phyloP scores from a whole-genome alignment of 345 rosid species.

The Lepidium didymum region DNA sequence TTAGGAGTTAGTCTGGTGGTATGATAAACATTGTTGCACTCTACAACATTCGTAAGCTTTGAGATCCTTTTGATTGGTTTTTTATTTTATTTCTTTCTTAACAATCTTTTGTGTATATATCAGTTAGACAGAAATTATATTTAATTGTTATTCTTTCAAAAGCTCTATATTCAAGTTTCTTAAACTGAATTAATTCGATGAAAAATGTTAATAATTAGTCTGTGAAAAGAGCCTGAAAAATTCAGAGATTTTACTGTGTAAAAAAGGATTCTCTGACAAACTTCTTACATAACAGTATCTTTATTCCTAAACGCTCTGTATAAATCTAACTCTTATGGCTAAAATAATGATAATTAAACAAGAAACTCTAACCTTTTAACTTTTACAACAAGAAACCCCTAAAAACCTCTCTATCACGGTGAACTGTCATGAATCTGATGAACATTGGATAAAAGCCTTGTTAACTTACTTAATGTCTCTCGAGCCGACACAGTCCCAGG shows the following conservation, averaged over 20 bases:
- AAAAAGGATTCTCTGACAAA: conserved; percentile 11
- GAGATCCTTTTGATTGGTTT: background rate
- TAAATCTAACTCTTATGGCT: conserved; percentile 20
- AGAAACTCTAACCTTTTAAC: conserved; percentile 23
- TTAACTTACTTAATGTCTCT: conserved; percentile 78
- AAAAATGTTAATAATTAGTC: background rate
- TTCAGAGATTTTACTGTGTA: conserved; percentile 10
- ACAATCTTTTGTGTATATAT: conserved; percentile 13
- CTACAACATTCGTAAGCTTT: conserved; percentile 2
- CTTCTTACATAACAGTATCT: conserved; percentile 10
- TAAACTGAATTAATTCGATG: background rate
- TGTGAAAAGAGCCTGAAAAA: background rate
- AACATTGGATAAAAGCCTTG: conserved; percentile 67
- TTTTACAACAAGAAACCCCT: conserved; percentile 29
- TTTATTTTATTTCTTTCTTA: background rate
- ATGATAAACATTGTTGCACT: conserved; percentile 5
- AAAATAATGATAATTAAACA: conserved; percentile 8
- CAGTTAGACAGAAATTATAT: background rate
- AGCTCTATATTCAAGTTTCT: background rate
- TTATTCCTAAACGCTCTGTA: conserved; percentile 31
- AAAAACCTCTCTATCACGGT: conserved; percentile 23
- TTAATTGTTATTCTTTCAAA: background rate
- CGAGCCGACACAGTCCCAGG: conserved; percentile 71
- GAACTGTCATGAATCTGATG: conserved; percentile 55
- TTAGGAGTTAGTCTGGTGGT: conserved; percentile 4